Conservation (phyloP, 306 rosid genomes). For the Luffa acutangula region DNA sequence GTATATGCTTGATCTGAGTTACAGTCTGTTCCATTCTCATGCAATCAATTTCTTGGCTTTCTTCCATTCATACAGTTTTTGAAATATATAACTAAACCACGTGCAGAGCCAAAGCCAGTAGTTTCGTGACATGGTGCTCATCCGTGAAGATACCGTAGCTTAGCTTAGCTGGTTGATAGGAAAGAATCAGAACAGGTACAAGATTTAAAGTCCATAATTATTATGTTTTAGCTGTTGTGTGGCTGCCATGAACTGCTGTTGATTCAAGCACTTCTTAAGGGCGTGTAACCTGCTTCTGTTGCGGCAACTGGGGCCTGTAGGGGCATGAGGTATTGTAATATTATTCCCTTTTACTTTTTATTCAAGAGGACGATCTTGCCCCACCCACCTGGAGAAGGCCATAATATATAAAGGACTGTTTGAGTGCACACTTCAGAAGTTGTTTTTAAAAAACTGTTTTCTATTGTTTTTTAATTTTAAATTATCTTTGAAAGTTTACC, state of each 20-base stretch:
- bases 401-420: too few species aligned
- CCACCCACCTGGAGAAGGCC: not conserved
- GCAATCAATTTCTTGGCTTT: not conserved
- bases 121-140: conserved; percentile 16
- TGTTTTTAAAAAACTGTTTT: too few species aligned
- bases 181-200: not conserved
- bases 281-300: not conserved
- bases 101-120: conserved; percentile 34
- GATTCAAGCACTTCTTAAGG: not conserved
- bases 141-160: not conserved
- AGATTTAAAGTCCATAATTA: not conserved
- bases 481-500: not conserved
- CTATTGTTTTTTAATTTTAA: too few species aligned
- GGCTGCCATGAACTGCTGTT: not conserved
- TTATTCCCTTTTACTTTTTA: not conserved
- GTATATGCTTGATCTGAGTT: not conserved
- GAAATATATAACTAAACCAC: not conserved
- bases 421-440: not conserved
- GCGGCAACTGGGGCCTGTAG: not conserved
- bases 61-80: not conserved
- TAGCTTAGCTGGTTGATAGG: not conserved
- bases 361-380: not conserved
- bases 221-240: not conserved
- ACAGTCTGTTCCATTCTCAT: not conserved
- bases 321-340: not conserved